phyloP scores from a whole-genome alignment of 225 moss, liverwort and hornwort species.

The Neckera pumila region DNA sequence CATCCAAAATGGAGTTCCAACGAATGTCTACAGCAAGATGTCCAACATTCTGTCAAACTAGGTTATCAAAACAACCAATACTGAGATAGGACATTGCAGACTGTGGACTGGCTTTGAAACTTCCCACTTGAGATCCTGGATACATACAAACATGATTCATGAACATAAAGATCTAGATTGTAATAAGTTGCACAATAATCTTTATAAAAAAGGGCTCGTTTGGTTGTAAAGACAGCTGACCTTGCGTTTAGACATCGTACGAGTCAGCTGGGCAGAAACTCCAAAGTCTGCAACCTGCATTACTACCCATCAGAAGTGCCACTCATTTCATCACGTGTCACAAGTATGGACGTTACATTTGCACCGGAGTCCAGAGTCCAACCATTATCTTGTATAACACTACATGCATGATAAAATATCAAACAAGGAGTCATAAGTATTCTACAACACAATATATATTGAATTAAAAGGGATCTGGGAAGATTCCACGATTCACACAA shows the following conservation, averaged over 20 bases:
- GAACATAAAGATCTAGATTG: background rate
- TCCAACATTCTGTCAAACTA: constrained; percentile 7
- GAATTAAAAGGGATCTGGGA: background rate
- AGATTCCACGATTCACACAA: background rate
- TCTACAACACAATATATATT: background rate
- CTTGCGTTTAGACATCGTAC: constrained; percentile 95
- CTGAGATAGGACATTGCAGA: background rate
- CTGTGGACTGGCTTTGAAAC: background rate
- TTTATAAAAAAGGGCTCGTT: background rate
- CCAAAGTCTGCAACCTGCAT: constrained; percentile 99
- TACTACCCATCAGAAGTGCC: constrained; percentile 32
- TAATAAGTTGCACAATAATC: background rate
- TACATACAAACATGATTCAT: background rate
- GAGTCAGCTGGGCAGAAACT: constrained; percentile 96
- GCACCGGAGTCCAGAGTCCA: background rate
- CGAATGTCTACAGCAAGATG: constrained; percentile 72
- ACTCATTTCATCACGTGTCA: background rate
- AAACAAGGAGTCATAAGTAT: background rate
- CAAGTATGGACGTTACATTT: background rate
- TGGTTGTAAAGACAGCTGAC: constrained; percentile 15
- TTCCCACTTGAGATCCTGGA: background rate
- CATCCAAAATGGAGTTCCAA: constrained; percentile 99
- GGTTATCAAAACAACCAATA: background rate
- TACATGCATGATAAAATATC: background rate
- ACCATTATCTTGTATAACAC: background rate